Base-by-base conservation (phyloP, 257 asterid genomes). In the Petunia secreta region DNA sequence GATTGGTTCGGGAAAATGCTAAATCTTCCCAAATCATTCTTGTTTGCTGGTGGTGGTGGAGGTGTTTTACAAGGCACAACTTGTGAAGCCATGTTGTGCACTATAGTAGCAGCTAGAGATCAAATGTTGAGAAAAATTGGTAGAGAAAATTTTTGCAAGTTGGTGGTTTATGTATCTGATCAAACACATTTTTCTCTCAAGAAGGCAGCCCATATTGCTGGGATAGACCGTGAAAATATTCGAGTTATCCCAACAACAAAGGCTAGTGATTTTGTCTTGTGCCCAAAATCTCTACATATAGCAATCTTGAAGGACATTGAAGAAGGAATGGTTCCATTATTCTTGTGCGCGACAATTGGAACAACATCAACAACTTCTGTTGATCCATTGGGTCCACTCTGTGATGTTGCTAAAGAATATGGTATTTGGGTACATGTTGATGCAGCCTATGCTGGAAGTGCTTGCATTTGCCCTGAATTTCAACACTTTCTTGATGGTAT, bases 401-500 rank as follows among this genome's bases (percentile, higher is more conserved):
- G 93, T 78, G 88, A 80, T 4, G 92, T 88, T 74, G 92, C 92
- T 11, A 73, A 84, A 43, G 90, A 87, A 78, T 83, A 74, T 83
- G 90, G 83, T 0, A 60, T 93, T 0, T 93, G 98, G 98, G 94
- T 93, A 14, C 97, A 91, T 64, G 91, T 93, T 0, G 97, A 93
- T 83, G 97, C 94, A 1, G 95, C 97, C 1, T 93, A 93, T 84
- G 95, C 91, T 2, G 97, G 97, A 1, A 93, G 97, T 83, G 92
- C 88, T 0, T 90, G 93, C 75, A 93, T 93, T 16, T 87, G 87
- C 76, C 97, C 97, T 0, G 97, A 93, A 75, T 90, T 82, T 83
- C 91, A 92, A 0, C 93, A 85, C 58, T 93, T 89, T 80, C 87
- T 93, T 2, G 88, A 90, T 63, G 97, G 97, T 2, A 87, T 93